Percentiles rank a stretch among this genome's conserved stretches.
Evolutionary conservation across 2,329 filamentous ascomycete genomes (phyloP).

Genomic region (Xylaria sp.): DNA sequence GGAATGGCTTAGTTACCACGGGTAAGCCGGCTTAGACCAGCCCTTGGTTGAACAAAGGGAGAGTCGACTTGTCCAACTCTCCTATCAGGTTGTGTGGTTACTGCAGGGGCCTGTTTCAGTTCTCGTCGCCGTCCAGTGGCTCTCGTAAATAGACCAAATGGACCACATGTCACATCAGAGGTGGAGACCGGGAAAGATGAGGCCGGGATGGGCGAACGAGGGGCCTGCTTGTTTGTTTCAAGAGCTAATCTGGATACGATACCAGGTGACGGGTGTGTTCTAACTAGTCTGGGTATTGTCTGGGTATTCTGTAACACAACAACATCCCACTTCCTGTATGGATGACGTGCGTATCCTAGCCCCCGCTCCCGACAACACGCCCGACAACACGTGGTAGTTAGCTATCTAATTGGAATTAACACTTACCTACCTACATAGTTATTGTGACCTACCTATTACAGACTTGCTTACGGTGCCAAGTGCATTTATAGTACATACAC

Average conservation of each 20-base stretch:
- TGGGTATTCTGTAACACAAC: neutral
- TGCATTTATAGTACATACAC: neutral
- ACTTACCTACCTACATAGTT: neutral
- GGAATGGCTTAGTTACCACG: neutral
- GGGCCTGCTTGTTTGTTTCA: neutral
- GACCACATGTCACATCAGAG: neutral
- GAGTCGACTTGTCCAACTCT: neutral
- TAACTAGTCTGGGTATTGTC: too few relatives aligned
- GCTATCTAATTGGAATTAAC: neutral
- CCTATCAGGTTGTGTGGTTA: neutral
- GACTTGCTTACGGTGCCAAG: slow-evolving; percentile 1
- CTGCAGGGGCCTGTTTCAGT: neutral
- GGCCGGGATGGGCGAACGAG: too few relatives aligned
- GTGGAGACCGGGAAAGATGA: neutral
- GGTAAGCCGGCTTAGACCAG: neutral
- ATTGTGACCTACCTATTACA: too few relatives aligned
- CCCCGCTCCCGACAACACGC: too few relatives aligned
- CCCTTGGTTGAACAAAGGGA: slow-evolving; percentile 7
- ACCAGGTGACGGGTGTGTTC: too few relatives aligned
- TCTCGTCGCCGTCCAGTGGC: neutral
- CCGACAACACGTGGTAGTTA: neutral
- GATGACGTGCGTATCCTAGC: neutral
- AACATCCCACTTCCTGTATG: neutral
- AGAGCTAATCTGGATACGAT: too few relatives aligned
- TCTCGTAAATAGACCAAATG: neutral